Base-by-base conservation (phyloP, 805 yeast genomes). In the Yarrowia sp. region DNA sequence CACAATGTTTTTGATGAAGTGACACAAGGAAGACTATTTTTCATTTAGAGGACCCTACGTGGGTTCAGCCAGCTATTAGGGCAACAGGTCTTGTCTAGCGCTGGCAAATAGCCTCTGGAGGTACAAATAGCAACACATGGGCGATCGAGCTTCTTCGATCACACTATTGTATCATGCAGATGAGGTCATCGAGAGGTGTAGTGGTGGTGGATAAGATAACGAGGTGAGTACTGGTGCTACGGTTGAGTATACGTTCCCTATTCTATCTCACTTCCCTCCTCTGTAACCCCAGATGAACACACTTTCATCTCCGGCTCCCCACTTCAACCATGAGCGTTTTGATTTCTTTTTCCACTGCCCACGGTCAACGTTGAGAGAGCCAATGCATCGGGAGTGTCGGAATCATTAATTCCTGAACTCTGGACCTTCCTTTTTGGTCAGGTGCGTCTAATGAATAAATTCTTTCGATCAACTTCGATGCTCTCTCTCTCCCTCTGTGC, bases 361-460 rank as follows among this genome's bases (percentile, higher is more conserved):
- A 26, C 7, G 32, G 32, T 38, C 35, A 46, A 46, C 50, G 35
- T 22, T 46, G 50, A 11, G 12, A 7, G 9, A 12, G n/a, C 50
- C 35, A 10, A 32, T 26, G 38, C 53, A 26, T 49, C 40, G 38
- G 53, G 22, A 50, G 16, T 14, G 52, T 22, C 9, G 52, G 10
- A 12, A 14, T 5, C 32, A 26, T 11, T 19, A 32, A 9, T 45
- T 45, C 48, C 26, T 45, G 12, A 42, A 36, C 41, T 50, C 7
- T 50, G 42, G 56, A 11, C 56, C 55, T 35, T 50, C 56, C 42
- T 50, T 15, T 50, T 50, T 15, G 3, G 56, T n/a, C 42, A 3
- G 41, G 41, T 35, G 56, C 41, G 56, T 50, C 8, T 50, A 50
- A 9, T 9, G 40, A 35, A n/a, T 15, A n/a, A 32, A 5, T n/a